These are phyloP conservation scores for Fraxinus excelsior DNA, from an alignment of 257 asterid species.

Conservation along the genomic window DNA sequence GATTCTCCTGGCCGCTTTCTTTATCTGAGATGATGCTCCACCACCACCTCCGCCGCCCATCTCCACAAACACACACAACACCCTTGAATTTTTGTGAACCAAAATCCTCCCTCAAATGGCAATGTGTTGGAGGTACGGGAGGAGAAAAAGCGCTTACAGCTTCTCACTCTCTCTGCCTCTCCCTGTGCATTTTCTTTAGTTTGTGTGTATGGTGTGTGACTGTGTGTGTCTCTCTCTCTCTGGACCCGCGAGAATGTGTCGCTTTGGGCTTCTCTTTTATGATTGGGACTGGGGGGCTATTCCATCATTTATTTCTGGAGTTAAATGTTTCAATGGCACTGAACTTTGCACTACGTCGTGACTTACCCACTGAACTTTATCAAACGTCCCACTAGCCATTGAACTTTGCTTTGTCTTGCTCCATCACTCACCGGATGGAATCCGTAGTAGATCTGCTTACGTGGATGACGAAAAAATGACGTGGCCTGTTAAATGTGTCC, in stretches of 20 bases:
- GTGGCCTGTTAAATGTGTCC: too few relatives aligned
- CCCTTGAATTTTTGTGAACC: constrained; percentile 12
- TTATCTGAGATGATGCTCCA: constrained; percentile 60
- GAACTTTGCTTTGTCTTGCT: too few relatives aligned
- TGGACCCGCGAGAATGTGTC: background rate
- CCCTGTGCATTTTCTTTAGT: background rate
- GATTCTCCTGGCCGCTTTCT: constrained; percentile 74
- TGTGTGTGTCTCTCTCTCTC: constrained; percentile 6
- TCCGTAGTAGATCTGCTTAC: too few relatives aligned
- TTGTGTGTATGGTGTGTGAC: constrained; percentile 2
- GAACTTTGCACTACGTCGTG: too few relatives aligned
- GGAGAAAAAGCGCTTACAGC: constrained; percentile 4
- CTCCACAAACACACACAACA: constrained; percentile 25
- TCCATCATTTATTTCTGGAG: constrained; percentile 20
- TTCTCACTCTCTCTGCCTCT: constrained; percentile 2
- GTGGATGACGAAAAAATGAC: too few relatives aligned
- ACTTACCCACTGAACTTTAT: too few relatives aligned
- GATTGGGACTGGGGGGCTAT: constrained; percentile 41
- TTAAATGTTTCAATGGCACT: too few relatives aligned
- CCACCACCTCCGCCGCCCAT: constrained; percentile 53
- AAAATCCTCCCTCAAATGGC: constrained; percentile 25
- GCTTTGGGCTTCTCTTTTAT: constrained; percentile 23
- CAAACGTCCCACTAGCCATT: too few relatives aligned
- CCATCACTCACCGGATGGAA: too few relatives aligned
- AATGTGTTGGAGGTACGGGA: constrained; percentile 15